These are phyloP conservation scores for Xylaria sp. DNA, from an alignment of 2,329 filamentous ascomycete genomes.

Conservation along the genomic window DNA sequence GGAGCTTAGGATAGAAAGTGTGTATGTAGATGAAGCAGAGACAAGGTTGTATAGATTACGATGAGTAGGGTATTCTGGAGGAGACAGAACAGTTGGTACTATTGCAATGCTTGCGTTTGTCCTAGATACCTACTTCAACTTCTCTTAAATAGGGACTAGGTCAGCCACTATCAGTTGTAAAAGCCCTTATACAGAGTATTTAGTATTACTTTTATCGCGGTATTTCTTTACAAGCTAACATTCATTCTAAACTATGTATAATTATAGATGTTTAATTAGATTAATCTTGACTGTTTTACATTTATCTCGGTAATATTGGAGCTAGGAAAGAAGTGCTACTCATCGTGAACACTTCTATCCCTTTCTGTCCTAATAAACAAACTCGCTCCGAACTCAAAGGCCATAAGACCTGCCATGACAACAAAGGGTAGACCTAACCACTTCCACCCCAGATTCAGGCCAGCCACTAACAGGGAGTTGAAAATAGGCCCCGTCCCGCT, in stretches of 20 bases:
- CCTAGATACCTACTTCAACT: no score
- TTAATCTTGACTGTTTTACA: background rate
- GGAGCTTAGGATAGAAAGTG: no score
- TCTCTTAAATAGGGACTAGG: no score
- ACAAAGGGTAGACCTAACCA: background rate
- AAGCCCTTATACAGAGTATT: no score
- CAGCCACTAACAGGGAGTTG: background rate
- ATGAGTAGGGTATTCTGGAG: no score
- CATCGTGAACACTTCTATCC: background rate
- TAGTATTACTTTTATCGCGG: background rate
- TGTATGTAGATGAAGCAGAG: no score
- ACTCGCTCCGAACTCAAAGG: background rate
- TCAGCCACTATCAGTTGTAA: no score
- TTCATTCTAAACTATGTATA: no score
- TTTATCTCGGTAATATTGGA: background rate
- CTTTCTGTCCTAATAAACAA: background rate
- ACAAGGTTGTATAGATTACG: no score
- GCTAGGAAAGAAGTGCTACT: background rate
- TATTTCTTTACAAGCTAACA: background rate
- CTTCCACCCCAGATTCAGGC: background rate
- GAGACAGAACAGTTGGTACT: no score
- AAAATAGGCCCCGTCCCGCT: background rate
- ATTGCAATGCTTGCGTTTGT: no score
- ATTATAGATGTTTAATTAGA: background rate
- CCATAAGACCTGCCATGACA: background rate